Conservation (phyloP, 148 eudicot genomes). For the Camellia sinensis region DNA sequence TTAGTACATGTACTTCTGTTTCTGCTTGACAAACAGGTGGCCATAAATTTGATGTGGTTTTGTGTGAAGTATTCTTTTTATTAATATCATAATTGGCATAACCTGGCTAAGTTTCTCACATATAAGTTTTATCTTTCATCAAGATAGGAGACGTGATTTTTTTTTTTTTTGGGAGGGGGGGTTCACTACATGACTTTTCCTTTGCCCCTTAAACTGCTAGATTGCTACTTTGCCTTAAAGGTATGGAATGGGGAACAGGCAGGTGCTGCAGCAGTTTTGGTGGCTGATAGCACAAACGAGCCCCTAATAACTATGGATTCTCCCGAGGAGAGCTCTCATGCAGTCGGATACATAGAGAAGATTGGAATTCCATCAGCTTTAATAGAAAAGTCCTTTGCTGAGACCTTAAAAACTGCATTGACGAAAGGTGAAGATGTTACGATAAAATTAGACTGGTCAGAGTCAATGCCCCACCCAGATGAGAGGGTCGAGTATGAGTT, state of each 20-base stretch:
- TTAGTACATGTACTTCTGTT: too few species aligned
- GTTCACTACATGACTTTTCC: neutral
- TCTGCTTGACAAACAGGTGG: too few species aligned
- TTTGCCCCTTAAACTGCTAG: conserved; percentile 23
- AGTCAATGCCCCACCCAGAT: conserved; percentile 95
- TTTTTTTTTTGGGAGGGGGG: neutral
- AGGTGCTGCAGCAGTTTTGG: conserved; percentile 86
- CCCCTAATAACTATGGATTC: conserved; percentile 94
- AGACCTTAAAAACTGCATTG: conserved; percentile 52
- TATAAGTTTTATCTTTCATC: too few species aligned
- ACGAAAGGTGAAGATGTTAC: conserved; percentile 48
- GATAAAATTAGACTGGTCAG: conserved; percentile 90
- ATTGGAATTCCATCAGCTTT: conserved; percentile 72
- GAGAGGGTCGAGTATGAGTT: conserved; percentile 83
- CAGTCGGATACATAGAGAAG: conserved; percentile 71
- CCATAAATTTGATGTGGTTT: too few species aligned
- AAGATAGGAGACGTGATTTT: too few species aligned
- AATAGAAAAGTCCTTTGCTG: conserved; percentile 52
- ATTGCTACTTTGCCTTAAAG: conserved; percentile 85
- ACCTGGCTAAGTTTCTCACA: too few species aligned
- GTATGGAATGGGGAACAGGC: conserved; percentile 95
- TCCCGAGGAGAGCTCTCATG: conserved; percentile 60
- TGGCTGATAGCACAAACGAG: conserved; percentile 70
- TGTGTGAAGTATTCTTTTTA: too few species aligned
- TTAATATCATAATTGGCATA: too few species aligned